Evolutionary conservation across 1,139 yeast genomes (phyloP).

Genomic region (Kluyveromyces sp.): DNA sequence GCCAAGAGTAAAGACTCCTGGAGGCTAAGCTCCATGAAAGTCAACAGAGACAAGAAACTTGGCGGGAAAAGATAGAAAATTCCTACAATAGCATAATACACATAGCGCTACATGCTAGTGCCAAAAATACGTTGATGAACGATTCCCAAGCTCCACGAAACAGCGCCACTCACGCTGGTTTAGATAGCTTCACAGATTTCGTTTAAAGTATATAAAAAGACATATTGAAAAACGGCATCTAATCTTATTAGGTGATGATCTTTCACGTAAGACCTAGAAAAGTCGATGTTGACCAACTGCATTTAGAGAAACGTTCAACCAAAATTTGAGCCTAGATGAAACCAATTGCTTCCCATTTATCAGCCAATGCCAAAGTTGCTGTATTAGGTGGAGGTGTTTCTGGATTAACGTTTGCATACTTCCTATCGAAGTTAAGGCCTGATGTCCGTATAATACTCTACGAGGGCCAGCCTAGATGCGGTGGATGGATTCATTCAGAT

Average conservation of each 20-base stretch:
- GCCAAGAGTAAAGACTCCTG: conserved; percentile 48
- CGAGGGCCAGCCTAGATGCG: conserved; percentile 50
- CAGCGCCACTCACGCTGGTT: no score
- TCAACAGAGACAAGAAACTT: conserved; percentile 27
- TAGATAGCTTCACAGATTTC: no score
- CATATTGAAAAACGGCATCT: no score
- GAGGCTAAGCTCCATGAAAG: conserved; percentile 42
- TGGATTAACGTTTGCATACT: conserved; percentile 74
- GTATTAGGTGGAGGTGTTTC: conserved; percentile 86
- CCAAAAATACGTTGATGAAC: no score
- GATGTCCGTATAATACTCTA: conserved; percentile 58
- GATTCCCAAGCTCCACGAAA: no score
- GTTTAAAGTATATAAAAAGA: no score
- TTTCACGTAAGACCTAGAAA: no score
- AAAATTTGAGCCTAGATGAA: no score
- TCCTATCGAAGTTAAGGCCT: conserved; percentile 60
- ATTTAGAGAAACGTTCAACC: no score
- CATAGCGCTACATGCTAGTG: no score
- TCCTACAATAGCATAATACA: not conserved
- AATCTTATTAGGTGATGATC: not conserved
- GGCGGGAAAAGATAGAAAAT: conserved; percentile 23
- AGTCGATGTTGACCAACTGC: no score
- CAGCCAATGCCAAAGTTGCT: conserved; percentile 43
- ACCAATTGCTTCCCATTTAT: conserved; percentile 11
- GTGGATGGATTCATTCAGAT: conserved; percentile 74